Evolutionary conservation across 192 early-diverging fungal genomes (phyloP), one percentile per base, ranked within the genome.

Genomic region (Dissophora globulifera): DNA sequence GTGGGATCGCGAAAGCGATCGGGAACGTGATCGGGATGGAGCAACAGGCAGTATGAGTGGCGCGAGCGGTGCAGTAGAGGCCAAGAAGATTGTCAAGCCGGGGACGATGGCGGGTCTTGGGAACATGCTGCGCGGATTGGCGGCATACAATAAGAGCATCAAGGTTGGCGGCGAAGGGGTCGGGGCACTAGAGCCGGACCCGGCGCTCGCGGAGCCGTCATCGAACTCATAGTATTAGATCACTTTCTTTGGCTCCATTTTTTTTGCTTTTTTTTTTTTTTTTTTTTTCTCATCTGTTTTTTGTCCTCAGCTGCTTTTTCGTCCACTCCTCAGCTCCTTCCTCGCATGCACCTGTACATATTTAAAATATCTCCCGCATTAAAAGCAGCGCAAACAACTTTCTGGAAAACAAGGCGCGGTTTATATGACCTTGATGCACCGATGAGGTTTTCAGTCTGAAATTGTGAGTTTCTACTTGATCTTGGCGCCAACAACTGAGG

Each of bases 391-490:
- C n/a, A n/a, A n/a, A n/a, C n/a, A n/a, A n/a, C n/a, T n/a, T n/a
- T n/a, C n/a, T n/a, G n/a, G n/a, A n/a, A n/a, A n/a, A n/a, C n/a
- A n/a, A n/a, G n/a, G n/a, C n/a, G n/a, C n/a, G n/a, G n/a, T n/a
- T n/a, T n/a, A n/a, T n/a, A n/a, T n/a, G n/a, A n/a, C n/a, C n/a
- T n/a, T n/a, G n/a, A n/a, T n/a, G n/a, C n/a, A n/a, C n/a, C n/a
- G n/a, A n/a, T n/a, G n/a, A n/a, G n/a, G n/a, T n/a, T n/a, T n/a
- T n/a, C n/a, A n/a, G n/a, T n/a, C n/a, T n/a, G n/a, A n/a, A n/a
- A n/a, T n/a, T n/a, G n/a, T n/a, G n/a, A n/a, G n/a, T n/a, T 32
- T 47, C 53, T 88, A 93, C 83, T 93, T 93, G 61, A 93, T 93
- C 47, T 82, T 79, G 65, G 85, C 92, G 53, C 84, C 86, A 60